These are phyloP conservation scores for Komagataella mondaviorum DNA, from an alignment of 805 yeast genomes.

Conservation along the genomic window DNA sequence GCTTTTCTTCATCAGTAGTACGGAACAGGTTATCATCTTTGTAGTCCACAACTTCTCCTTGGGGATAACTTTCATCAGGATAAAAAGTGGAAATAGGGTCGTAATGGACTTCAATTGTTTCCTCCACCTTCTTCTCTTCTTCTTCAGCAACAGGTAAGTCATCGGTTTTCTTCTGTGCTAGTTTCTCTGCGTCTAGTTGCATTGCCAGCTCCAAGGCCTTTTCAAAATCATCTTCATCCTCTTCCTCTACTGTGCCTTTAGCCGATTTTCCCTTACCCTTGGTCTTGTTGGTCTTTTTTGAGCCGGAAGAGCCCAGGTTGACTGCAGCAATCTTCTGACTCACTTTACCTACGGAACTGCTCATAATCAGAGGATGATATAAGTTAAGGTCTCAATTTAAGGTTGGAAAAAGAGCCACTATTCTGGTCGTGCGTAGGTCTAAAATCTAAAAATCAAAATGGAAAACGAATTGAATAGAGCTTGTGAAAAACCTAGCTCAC, in stretches of 20 bases:
- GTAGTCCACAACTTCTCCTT: constrained; percentile 79
- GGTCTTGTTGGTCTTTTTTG: not conserved
- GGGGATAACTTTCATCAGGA: constrained; percentile 68
- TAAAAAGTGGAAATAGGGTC: constrained; percentile 49
- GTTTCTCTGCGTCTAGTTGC: constrained; percentile 17
- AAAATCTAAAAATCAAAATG: not conserved
- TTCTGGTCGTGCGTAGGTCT: not conserved
- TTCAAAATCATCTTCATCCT: constrained; percentile 15
- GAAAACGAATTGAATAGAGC: not conserved
- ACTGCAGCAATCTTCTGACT: not conserved
- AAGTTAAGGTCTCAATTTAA: not conserved
- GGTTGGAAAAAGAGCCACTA: not conserved
- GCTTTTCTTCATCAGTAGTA: constrained; percentile 74
- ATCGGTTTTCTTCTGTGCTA: not conserved
- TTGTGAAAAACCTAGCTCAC: not conserved
- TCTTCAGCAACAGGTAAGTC: constrained; percentile 20
- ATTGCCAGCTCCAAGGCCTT: constrained; percentile 18
- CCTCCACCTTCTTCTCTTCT: constrained; percentile 49
- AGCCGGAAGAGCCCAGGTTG: not conserved
- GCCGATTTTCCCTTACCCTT: not conserved
- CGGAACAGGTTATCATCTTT: constrained; percentile 58
- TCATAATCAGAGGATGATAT: not conserved
- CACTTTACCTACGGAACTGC: not conserved
- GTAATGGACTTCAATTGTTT: constrained; percentile 39
- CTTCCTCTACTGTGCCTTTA: constrained; percentile 6